phyloP scores from a whole-genome alignment of 73 alveolate genomes.

The Blepharisma stoltei region DNA sequence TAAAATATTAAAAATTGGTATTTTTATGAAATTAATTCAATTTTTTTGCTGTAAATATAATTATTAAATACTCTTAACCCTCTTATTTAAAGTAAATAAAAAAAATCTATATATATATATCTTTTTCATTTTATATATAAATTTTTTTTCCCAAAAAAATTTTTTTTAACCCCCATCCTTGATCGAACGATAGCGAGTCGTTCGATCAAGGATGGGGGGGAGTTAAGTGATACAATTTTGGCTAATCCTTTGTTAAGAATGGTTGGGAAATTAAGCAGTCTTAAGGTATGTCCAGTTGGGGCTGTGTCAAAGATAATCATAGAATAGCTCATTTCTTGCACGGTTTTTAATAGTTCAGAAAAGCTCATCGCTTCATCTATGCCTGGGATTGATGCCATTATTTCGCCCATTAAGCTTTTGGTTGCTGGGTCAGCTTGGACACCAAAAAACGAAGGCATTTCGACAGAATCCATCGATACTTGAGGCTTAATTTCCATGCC shows the following conservation, averaged over 20 bases:
- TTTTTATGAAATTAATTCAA: no score
- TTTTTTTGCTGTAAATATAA: no score
- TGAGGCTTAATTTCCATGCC: constrained; percentile 82
- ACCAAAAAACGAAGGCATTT: constrained; percentile 27
- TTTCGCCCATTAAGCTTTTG: constrained; percentile 77
- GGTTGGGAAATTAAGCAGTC: constrained; percentile 96
- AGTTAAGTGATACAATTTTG: constrained; percentile 71
- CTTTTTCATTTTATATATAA: no score
- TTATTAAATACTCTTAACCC: no score
- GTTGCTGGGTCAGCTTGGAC: constrained; percentile 76
- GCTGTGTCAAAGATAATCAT: constrained; percentile 97
- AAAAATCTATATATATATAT: no score
- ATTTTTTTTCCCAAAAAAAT: no score
- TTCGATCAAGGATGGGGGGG: no score
- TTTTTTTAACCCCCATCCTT: no score
- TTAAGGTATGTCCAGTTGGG: constrained; percentile 99
- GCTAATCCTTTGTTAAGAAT: constrained; percentile 88
- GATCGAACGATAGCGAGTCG: no score
- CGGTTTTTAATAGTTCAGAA: constrained; percentile 77
- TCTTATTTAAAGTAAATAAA: no score
- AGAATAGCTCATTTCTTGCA: constrained; percentile 81
- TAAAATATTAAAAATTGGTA: no score
- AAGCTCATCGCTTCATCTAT: constrained; percentile 98
- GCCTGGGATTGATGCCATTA: constrained; percentile 97
- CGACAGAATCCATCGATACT: constrained; percentile 24